Evolutionary conservation across 2,329 filamentous ascomycete genomes (phyloP).

Genomic region (Apiospora koreana): DNA sequence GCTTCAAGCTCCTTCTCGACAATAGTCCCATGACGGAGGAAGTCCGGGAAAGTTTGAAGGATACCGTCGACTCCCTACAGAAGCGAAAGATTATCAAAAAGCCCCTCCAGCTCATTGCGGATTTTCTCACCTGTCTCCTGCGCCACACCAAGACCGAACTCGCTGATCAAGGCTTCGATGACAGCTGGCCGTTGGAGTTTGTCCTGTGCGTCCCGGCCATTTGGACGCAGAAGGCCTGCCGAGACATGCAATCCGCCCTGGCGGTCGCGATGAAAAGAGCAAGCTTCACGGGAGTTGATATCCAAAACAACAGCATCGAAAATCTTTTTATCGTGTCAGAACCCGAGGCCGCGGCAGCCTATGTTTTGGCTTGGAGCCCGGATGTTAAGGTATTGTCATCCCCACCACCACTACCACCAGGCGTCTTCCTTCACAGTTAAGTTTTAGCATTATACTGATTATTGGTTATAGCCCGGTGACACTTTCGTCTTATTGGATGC

Average conservation of each 20-base stretch:
- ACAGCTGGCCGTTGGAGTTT: constrained; percentile 19
- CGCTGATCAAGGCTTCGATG: constrained; percentile 14
- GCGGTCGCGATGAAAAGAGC: constrained; percentile 18
- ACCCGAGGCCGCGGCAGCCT: constrained; percentile 31
- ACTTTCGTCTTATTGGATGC: background rate
- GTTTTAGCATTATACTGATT: background rate
- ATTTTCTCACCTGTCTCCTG: constrained; percentile 17
- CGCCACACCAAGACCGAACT: constrained; percentile 18
- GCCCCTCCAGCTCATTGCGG: constrained; percentile 9
- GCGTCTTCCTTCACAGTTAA: background rate
- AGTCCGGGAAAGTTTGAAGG: background rate
- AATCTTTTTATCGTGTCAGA: constrained; percentile 32
- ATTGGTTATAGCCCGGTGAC: background rate
- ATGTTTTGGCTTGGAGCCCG: constrained; percentile 21
- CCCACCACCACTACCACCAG: background rate
- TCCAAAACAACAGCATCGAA: constrained; percentile 21
- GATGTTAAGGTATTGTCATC: constrained; percentile 14
- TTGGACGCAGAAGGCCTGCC: constrained; percentile 25
- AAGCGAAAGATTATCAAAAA: background rate
- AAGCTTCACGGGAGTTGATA: constrained; percentile 18
- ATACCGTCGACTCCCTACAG: background rate
- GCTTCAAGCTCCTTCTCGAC: constrained; percentile 1
- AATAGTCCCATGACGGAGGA: background rate
- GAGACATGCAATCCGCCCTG: constrained; percentile 25
- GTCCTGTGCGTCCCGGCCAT: constrained; percentile 24